Evolutionary conservation across 129 eudicot genomes (phyloP).

Genomic region (Mikania micrantha): DNA sequence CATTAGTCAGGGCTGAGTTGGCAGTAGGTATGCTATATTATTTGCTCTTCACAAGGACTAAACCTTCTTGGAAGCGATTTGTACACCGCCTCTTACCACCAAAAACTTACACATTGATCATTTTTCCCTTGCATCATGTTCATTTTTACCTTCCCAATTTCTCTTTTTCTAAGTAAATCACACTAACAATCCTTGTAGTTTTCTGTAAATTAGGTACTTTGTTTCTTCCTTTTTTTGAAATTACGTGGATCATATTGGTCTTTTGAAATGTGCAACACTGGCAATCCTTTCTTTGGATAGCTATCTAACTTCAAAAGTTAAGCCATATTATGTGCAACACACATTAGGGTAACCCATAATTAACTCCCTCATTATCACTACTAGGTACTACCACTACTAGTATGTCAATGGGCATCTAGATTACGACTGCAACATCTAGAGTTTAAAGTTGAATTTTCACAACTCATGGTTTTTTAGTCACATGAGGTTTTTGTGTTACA

Average conservation of each 20-base stretch:
- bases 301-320: no score
- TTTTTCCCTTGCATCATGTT: not conserved
- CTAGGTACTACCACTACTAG: no score
- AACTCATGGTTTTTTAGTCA: no score
- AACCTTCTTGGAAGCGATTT: not conserved
- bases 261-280: not conserved
- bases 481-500: no score
- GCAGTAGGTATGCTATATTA: conserved; percentile 70
- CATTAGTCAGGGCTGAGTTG: conserved; percentile 91
- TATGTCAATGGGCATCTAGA: no score
- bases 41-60: not conserved
- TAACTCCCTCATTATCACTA: no score
- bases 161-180: not conserved
- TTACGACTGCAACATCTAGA: no score
- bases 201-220: not conserved
- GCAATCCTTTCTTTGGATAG: not conserved
- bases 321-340: not conserved
- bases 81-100: not conserved
- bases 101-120: not conserved
- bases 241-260: not conserved
- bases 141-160: not conserved
- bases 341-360: no score
- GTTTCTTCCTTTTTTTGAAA: no score
- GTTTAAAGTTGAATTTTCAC: no score
- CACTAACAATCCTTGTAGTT: not conserved